These are phyloP conservation scores for Cicer cuneatum DNA, from an alignment of 306 rosid genomes.

Conservation along the genomic window DNA sequence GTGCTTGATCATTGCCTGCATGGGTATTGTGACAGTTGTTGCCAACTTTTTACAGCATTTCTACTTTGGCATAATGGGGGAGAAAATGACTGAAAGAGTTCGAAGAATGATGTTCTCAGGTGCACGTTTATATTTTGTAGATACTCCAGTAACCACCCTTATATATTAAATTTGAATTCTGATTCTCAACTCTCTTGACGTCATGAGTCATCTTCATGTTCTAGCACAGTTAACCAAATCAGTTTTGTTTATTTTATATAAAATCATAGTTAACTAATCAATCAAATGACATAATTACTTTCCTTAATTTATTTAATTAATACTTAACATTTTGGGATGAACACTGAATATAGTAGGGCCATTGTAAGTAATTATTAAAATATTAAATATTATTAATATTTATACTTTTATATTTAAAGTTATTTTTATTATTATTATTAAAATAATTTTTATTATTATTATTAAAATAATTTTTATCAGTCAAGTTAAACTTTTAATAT, in stretches of 20 bases:
- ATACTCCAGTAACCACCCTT: background rate
- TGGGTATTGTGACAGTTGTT: conserved; percentile 94
- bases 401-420: background rate
- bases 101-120: conserved; percentile 99
- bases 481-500: background rate
- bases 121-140: conserved; percentile 41
- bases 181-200: conserved; percentile 1
- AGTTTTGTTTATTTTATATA: background rate
- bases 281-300: background rate
- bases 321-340: background rate
- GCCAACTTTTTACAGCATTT: conserved; percentile 99
- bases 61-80: conserved; percentile 99
- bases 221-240: background rate
- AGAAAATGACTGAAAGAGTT: conserved; percentile 99
- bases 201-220: conserved; percentile 3
- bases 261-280: background rate
- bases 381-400: background rate
- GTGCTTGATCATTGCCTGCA: conserved; percentile 98
- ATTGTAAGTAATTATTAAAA: background rate
- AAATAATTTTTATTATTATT: background rate
- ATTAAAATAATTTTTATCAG: background rate
- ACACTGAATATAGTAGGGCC: conserved; percentile 2
- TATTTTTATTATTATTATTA: background rate
- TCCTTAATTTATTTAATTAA: conserved; percentile 10
- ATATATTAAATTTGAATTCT: conserved; percentile 1